phyloP scores from a whole-genome alignment of 345 rosid genomes.

The Leavenworthia alabamica region DNA sequence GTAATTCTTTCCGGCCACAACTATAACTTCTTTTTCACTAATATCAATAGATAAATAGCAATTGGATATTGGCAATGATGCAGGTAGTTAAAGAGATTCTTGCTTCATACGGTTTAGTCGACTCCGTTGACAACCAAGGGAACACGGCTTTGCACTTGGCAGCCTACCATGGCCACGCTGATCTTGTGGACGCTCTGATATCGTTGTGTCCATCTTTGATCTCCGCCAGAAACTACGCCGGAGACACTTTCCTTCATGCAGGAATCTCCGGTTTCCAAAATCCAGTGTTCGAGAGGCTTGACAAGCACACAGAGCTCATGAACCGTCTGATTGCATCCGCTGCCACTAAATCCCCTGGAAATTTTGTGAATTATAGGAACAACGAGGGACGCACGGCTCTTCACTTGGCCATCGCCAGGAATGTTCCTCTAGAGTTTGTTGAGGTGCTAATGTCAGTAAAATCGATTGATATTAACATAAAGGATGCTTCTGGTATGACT shows the following conservation, averaged over 20 bases:
- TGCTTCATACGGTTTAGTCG: conserved; percentile 41
- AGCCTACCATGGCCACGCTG: conserved; percentile 66
- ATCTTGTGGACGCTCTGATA: conserved; percentile 51
- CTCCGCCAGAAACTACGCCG: conserved; percentile 49
- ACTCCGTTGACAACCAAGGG: conserved; percentile 52
- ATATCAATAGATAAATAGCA: not conserved
- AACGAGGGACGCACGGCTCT: conserved; percentile 73
- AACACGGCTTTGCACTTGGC: conserved; percentile 73
- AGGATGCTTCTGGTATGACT: conserved; percentile 64
- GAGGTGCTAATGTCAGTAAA: conserved; percentile 63
- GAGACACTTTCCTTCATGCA: conserved; percentile 72
- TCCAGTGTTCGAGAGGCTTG: conserved; percentile 70
- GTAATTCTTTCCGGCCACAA: conserved; percentile 28
- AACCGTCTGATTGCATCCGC: conserved; percentile 43
- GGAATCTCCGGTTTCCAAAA: conserved; percentile 72
- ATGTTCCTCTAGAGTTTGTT: conserved; percentile 53
- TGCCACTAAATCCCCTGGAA: conserved; percentile 26
- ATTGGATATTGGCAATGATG: not conserved
- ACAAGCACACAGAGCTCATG: conserved; percentile 67
- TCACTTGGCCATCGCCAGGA: conserved; percentile 70
- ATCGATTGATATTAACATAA: conserved; percentile 54
- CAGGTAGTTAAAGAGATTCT: conserved; percentile 65
- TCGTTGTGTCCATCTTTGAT: conserved; percentile 46
- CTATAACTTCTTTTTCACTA: not conserved
- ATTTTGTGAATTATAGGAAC: conserved; percentile 50